Percentiles rank a stretch among this genome's conserved stretches.
phyloP scores from a whole-genome alignment of 306 rosid genomes.

The Oxytropis ochrocephala region DNA sequence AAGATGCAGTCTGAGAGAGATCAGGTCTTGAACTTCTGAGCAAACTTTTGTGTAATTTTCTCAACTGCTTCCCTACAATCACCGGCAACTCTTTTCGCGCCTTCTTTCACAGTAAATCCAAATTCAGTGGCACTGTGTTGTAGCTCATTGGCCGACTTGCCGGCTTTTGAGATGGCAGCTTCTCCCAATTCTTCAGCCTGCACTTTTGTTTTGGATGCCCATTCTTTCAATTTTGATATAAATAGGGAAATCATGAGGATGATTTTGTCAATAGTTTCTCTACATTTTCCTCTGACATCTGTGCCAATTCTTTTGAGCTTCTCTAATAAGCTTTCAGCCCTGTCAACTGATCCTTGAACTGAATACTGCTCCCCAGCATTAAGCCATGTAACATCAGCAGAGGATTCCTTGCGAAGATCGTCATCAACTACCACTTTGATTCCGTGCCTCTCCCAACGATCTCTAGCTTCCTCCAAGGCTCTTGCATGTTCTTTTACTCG shows the following conservation, averaged over 20 bases:
- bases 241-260: conserved; percentile 45
- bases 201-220: conserved; percentile 48
- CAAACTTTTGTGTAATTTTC: conserved; percentile 79
- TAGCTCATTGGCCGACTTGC: conserved; percentile 49
- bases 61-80: conserved; percentile 93
- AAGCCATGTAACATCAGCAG: conserved; percentile 74
- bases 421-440: conserved; percentile 88
- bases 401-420: conserved; percentile 76
- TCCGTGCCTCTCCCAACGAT: conserved; percentile 92
- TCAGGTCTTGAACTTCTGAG: conserved; percentile 81
- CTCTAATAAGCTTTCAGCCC: conserved; percentile 65
- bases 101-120: conserved; percentile 51
- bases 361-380: conserved; percentile 60
- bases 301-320: conserved; percentile 62
- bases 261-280: conserved; percentile 48
- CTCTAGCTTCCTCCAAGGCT: conserved; percentile 89
- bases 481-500: conserved; percentile 88
- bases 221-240: conserved; percentile 53
- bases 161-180: conserved; percentile 41
- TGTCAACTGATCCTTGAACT: conserved; percentile 53
- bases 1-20: not conserved
- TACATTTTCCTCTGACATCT: conserved; percentile 58
- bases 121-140: conserved; percentile 57
- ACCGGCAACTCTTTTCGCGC: conserved; percentile 68
- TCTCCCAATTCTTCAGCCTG: conserved; percentile 50